Conservation (phyloP, 192 early-diverging fungal species). For the Chytriomyces sp. region DNA sequence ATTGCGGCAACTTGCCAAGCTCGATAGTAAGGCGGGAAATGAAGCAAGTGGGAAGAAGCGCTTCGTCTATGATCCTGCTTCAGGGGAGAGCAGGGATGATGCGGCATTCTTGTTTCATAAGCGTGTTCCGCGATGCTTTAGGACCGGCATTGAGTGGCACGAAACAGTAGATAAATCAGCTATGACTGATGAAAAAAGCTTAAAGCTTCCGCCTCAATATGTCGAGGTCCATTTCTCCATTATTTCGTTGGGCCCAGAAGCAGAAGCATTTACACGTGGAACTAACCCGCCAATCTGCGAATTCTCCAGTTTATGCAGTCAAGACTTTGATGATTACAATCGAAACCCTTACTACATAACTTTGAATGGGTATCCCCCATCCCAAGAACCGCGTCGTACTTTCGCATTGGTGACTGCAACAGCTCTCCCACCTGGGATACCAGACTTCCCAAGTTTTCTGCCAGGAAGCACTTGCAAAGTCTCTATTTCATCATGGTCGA, state of each 20-base stretch:
- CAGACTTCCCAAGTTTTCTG: constrained; percentile 34
- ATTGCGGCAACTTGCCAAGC: not conserved
- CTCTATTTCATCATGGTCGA: constrained; percentile 14
- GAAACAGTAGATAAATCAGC: not conserved
- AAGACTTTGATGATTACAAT: constrained; percentile 10
- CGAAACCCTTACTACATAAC: constrained; percentile 3
- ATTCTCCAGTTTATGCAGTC: not conserved
- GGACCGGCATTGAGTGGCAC: not conserved
- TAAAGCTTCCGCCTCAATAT: not conserved
- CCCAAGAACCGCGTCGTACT: constrained; percentile 32
- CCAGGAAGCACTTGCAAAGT: constrained; percentile 28
- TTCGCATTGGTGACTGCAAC: constrained; percentile 41
- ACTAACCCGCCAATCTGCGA: constrained; percentile 30
- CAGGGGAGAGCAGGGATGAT: constrained; percentile 12
- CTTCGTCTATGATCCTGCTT: constrained; percentile 10
- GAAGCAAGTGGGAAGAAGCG: not conserved
- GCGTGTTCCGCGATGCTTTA: constrained; percentile 3
- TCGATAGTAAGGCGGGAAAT: not conserved
- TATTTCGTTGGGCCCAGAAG: constrained; percentile 39
- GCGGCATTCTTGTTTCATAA: not conserved
- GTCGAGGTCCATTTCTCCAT: constrained; percentile 35
- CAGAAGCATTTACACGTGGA: constrained; percentile 32
- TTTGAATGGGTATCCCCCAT: not conserved
- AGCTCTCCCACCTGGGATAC: constrained; percentile 33
- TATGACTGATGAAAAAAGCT: no score